These are phyloP conservation scores for Suhomyces maxii DNA, from an alignment of 1,139 yeast genomes.

Conservation along the genomic window DNA sequence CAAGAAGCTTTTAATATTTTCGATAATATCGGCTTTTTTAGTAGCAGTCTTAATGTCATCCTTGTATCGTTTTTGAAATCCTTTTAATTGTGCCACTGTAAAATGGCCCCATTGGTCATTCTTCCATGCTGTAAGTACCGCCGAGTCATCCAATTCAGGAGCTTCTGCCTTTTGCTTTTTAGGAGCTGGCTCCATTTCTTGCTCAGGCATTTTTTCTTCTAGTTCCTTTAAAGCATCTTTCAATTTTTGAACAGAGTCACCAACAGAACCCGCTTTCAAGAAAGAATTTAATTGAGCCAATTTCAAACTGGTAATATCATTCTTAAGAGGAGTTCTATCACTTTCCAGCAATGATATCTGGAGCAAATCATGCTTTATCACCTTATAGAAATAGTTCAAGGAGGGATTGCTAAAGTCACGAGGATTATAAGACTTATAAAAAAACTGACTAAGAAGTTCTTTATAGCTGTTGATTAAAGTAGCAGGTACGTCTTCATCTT, in stretches of 20 bases:
- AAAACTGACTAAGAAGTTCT: slow-evolving; percentile 40
- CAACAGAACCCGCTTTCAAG: slow-evolving; percentile 7
- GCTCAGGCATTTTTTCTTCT: slow-evolving; percentile 11
- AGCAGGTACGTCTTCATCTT: slow-evolving; percentile 7
- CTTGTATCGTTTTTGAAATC: slow-evolving; percentile 35
- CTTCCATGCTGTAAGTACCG: slow-evolving; percentile 42
- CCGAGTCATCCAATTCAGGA: slow-evolving; percentile 33
- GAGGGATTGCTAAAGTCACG: slow-evolving; percentile 63
- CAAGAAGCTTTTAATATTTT: slow-evolving; percentile 34
- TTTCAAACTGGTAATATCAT: slow-evolving; percentile 19
- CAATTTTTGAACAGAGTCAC: slow-evolving; percentile 16
- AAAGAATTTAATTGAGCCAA: slow-evolving; percentile 15
- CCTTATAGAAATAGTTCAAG: slow-evolving; percentile 63
- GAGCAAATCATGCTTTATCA: slow-evolving; percentile 65
- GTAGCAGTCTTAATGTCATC: slow-evolving; percentile 34
- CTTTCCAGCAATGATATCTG: slow-evolving; percentile 53
- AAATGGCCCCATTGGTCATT: slow-evolving; percentile 32
- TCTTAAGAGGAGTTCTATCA: slow-evolving; percentile 20
- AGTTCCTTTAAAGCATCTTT: slow-evolving; percentile 15
- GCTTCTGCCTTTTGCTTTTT: slow-evolving; percentile 22
- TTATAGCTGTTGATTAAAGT: slow-evolving; percentile 23
- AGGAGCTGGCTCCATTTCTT: slow-evolving; percentile 14
- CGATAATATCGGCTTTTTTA: slow-evolving; percentile 44
- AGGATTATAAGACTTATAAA: slow-evolving; percentile 54
- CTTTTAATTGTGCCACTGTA: slow-evolving; percentile 42